phyloP scores from a whole-genome alignment of 352 stramenopile genomes.

The Phytopythium delawarense region DNA sequence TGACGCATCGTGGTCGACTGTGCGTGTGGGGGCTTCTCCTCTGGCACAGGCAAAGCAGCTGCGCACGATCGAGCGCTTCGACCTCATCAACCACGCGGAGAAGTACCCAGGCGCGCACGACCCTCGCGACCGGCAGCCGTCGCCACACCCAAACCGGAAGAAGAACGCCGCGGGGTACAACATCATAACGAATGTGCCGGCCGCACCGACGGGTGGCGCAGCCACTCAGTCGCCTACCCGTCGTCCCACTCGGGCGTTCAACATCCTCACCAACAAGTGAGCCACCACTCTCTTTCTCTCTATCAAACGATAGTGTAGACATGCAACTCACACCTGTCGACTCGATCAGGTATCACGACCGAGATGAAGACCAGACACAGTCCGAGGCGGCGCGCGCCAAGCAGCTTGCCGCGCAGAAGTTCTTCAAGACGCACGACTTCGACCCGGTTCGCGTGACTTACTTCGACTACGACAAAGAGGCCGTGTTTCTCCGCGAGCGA shows the following conservation, averaged over 20 bases:
- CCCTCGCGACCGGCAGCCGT: constrained; percentile 30
- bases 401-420: constrained; percentile 50
- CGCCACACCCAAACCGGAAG: constrained; percentile 27
- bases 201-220: constrained; percentile 9
- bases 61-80: constrained; percentile 52
- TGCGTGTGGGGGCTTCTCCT: background rate
- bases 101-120: constrained; percentile 45
- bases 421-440: constrained; percentile 60
- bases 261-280: constrained; percentile 77
- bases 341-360: constrained; percentile 40
- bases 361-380: constrained; percentile 36
- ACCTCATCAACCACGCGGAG: constrained; percentile 61
- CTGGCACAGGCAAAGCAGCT: constrained; percentile 48
- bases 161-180: constrained; percentile 45
- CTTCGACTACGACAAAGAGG: constrained; percentile 53
- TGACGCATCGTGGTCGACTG: background rate
- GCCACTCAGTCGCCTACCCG: constrained; percentile 14
- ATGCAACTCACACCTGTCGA: background rate
- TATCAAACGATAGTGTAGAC: constrained; percentile 8
- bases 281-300: background rate
- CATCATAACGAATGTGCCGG: constrained; percentile 57
- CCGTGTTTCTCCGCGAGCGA: constrained; percentile 34
- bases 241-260: constrained; percentile 55
- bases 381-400: constrained; percentile 39
- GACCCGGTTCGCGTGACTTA: constrained; percentile 61